Base-by-base conservation (phyloP, 495 filamentous ascomycete species). In the Penicillium robsamsonii region DNA sequence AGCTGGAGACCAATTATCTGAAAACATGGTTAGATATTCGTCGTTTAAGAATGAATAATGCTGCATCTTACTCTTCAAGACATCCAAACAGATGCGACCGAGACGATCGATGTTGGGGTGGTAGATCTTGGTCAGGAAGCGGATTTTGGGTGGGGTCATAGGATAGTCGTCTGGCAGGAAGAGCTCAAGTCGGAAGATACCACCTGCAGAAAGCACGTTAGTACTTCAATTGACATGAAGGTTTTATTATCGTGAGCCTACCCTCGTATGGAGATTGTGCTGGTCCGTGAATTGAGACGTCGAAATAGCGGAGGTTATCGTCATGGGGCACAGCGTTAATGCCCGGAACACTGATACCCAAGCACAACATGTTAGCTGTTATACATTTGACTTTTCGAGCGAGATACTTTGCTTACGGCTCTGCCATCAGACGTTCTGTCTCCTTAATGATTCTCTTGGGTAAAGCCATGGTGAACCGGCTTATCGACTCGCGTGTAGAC, bases 131-230 rank as follows among this genome's bases (percentile, higher is more conserved):
- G 94, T 99, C 18, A 99, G 75, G 75, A 99, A 99, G 38, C 94
- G 88, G 60, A 99, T 96, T 78, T 97, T 96, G 12, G 94, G 94
- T 27, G 94, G 94, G 33, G 91, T 95, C 94, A 99, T 99, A 10
- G 94, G 94, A 67, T 99, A 99, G 74, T 99, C 94, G 66, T 99
- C 94, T 33, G 94, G 95, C n/a, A 99, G 81, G 75, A 99, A 99
- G 8, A 99, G 83, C 74, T 99, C 94, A 55, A 97, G 90, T 69
- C 92, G 91, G 81, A 99, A 99, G 61, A 96, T 84, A 47, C 94
- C 94, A 62, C 90, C 94, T 96, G 46, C 6, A 11, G 31, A 13
- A 22, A 46, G 13, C 1, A 38, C 48, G 37, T 50, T 30, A 61
- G 38, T 30, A 42, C n/a, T 37, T 46, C 15, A 60, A 74, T 27